Percentiles rank a stretch among this genome's conserved stretches.
Conservation (phyloP, 2,329 filamentous ascomycete genomes). For the Lachnellula suecica region DNA sequence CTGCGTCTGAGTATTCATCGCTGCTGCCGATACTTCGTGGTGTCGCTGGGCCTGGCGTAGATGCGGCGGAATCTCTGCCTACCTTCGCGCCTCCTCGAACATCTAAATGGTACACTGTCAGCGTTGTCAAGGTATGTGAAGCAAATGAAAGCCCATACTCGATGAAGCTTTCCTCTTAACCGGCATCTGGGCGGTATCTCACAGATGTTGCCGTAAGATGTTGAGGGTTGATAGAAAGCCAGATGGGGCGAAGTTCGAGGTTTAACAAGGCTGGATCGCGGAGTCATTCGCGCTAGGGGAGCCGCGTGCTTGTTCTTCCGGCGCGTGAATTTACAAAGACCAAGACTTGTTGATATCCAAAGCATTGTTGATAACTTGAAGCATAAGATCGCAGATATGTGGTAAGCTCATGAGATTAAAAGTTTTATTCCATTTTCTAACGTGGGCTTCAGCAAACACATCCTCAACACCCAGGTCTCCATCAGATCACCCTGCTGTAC, state of each 20-base stretch:
- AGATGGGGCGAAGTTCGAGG: constrained; percentile 10
- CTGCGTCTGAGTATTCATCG: constrained; percentile 54
- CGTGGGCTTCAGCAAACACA: constrained; percentile 72
- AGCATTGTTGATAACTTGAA: not conserved
- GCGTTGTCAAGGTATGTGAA: constrained; percentile 20
- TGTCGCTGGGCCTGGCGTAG: constrained; percentile 60
- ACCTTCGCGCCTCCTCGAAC: constrained; percentile 51
- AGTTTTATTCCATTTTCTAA: not conserved
- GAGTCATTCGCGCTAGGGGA: constrained; percentile 3
- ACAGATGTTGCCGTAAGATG: constrained; percentile 16
- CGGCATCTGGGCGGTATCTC: constrained; percentile 52
- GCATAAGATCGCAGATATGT: constrained; percentile 22
- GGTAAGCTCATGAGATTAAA: constrained; percentile 20
- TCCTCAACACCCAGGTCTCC: constrained; percentile 95
- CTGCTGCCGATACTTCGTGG: constrained; percentile 55
- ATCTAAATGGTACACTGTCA: constrained; percentile 37
- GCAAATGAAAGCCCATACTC: constrained; percentile 39
- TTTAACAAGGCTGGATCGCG: constrained; percentile 12
- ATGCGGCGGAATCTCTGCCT: constrained; percentile 55
- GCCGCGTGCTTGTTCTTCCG: not conserved
- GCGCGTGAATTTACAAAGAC: not conserved
- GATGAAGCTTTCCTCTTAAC: constrained; percentile 68
- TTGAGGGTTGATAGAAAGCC: constrained; percentile 13
- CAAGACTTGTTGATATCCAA: not conserved
- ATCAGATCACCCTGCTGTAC: constrained; percentile 95